Base-by-base conservation (phyloP, 345 rosid species). In the Streptanthus diversifolius region DNA sequence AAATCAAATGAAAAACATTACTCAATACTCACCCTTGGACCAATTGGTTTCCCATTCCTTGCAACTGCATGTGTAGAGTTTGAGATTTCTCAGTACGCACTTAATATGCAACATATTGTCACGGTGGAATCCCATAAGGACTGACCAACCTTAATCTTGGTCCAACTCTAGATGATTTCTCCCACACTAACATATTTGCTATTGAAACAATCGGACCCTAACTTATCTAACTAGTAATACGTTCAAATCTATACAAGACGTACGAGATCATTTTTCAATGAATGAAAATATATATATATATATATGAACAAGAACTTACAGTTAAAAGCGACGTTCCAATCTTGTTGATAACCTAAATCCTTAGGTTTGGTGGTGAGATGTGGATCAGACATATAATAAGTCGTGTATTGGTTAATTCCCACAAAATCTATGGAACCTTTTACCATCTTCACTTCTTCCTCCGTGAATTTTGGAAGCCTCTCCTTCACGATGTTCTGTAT, bases 321-420 rank as follows among this genome's bases (percentile, higher is more conserved):
- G 71, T 85, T 84, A 72, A 90, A 95, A 59, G 85, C 85, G 14
- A 49, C 88, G 56, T 88, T 88, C 99, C 96, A 91, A 71, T 95
- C 97, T 73, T 91, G 93, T 78, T 91, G 98, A 78, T 95, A 95
- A 52, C 99, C 84, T 14, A 84, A 41, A 43, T 73, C 57, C 74
- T 87, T 85, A 0, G 86, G 82, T 60, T 82, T 82, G 40, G 79
- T 82, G 36, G 82, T 35, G 11, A 22, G 27, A 48, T 81, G 83
- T 2, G 93, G 91, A 67, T 83, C 83, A 15, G 74, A 80, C 59
- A 88, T 88, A 80, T 73, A 95, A 81, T 80, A 95, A 52, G 92
- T 83, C 5, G 98, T 95, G 65, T 91, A 95, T 55, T 95, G 97
- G 77, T 95, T 95, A 66, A 95, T 86, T 13, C 98, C 99, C 40